phyloP scores from a whole-genome alignment of 2,329 filamentous ascomycete genomes.

The Coniochaeta sp. region DNA sequence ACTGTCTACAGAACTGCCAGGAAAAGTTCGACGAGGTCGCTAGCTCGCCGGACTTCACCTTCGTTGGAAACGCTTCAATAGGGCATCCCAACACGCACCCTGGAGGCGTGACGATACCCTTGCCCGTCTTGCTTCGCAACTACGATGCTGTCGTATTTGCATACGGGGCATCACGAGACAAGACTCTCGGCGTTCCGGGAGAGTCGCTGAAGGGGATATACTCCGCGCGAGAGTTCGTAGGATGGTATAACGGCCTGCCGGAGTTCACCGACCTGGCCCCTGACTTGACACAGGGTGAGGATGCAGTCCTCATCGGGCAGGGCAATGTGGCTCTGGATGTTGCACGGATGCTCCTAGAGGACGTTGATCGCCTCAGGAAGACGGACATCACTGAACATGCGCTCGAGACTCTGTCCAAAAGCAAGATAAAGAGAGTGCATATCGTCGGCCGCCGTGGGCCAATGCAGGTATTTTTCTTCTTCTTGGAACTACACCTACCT shows the following conservation, averaged over 20 bases:
- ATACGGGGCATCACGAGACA: conserved; percentile 84
- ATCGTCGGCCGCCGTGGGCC: conserved; percentile 87
- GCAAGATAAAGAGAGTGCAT: conserved; percentile 69
- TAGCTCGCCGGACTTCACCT: conserved; percentile 72
- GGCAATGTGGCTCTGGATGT: conserved; percentile 96
- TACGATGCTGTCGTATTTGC: conserved; percentile 91
- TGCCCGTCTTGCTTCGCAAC: conserved; percentile 64
- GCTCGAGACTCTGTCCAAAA: conserved; percentile 62
- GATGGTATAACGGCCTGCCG: conserved; percentile 96
- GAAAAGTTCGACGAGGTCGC: conserved; percentile 90
- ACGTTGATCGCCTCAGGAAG: conserved; percentile 62
- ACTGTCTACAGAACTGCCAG: conserved; percentile 69
- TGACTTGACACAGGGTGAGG: conserved; percentile 65
- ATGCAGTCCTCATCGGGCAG: conserved; percentile 85
- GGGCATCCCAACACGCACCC: conserved; percentile 41
- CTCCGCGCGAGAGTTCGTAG: conserved; percentile 88
- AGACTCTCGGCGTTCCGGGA: conserved; percentile 68
- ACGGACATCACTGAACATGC: conserved; percentile 90
- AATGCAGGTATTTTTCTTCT: conserved; percentile 60
- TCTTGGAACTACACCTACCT: too few species aligned
- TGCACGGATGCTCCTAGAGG: conserved; percentile 74
- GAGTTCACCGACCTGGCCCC: conserved; percentile 69
- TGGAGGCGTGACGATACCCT: conserved; percentile 47
- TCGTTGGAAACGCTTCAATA: conserved; percentile 81
- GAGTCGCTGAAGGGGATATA: conserved; percentile 73